Conservation (phyloP, 305 asterid genomes). For the Solanum aculeatissimum region DNA sequence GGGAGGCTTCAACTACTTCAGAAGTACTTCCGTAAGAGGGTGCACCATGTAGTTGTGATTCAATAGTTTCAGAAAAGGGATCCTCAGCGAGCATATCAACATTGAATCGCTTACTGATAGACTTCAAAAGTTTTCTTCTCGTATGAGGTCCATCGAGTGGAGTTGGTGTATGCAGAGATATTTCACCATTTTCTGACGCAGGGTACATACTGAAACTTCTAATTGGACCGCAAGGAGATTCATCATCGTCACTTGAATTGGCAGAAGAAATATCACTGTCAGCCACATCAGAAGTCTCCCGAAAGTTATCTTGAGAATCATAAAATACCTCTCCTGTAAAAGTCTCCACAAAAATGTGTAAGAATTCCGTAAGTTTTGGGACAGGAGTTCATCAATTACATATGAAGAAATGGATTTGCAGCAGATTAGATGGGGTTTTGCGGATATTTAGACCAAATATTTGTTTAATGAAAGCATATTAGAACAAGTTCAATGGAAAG, state of each 20-base stretch:
- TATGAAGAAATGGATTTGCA: not conserved
- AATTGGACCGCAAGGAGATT: conserved; percentile 36
- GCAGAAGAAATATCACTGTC: conserved; percentile 12
- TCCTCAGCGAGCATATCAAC: conserved; percentile 27
- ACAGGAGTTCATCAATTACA: not conserved
- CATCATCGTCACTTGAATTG: conserved; percentile 17
- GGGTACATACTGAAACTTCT: conserved; percentile 38
- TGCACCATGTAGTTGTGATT: conserved; percentile 25
- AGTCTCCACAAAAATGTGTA: conserved; percentile 3
- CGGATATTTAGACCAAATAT: not conserved
- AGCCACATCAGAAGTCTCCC: conserved; percentile 15
- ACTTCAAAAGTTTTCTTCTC: conserved; percentile 55
- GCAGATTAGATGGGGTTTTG: not conserved
- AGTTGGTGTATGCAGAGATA: conserved; percentile 46
- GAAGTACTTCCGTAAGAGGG: conserved; percentile 27
- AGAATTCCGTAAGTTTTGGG: not conserved
- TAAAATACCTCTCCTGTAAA: conserved; percentile 66
- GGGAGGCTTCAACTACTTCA: conserved; percentile 43
- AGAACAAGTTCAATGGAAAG: not conserved
- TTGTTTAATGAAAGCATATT: not conserved
- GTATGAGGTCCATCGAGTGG: conserved; percentile 49
- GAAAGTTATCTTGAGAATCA: conserved; percentile 56
- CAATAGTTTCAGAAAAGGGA: conserved; percentile 18
- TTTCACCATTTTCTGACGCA: conserved; percentile 14
- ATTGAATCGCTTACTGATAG: conserved; percentile 23